Percentiles rank a stretch among this genome's conserved stretches.
phyloP scores from a whole-genome alignment of 257 asterid genomes.

The Ilex asprella region DNA sequence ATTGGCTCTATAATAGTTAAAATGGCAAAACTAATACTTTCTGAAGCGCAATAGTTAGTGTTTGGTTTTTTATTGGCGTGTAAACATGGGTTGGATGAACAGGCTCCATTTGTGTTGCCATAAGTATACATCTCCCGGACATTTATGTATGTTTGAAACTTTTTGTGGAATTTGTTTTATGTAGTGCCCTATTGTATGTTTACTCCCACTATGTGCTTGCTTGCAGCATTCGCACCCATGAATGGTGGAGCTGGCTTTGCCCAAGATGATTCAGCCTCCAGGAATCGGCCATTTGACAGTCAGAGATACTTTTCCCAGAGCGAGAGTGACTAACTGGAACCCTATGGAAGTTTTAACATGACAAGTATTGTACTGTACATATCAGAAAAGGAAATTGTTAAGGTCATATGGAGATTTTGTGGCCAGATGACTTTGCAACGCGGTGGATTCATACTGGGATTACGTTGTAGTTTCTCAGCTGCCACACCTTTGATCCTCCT shows the following conservation, averaged over 20 bases:
- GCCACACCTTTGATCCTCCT: no score
- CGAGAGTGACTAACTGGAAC: conserved; percentile 46
- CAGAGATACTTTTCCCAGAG: conserved; percentile 69
- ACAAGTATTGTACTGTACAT: no score
- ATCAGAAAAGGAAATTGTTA: no score
- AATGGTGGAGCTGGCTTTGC: conserved; percentile 36
- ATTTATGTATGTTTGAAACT: background rate
- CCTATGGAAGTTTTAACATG: no score
- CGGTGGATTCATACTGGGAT: no score
- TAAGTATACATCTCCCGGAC: no score
- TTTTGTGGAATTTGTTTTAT: background rate
- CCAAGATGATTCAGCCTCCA: conserved; percentile 30
- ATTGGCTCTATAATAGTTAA: no score
- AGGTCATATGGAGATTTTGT: no score
- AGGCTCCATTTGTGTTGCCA: background rate
- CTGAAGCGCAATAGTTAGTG: background rate
- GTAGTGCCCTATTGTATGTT: background rate
- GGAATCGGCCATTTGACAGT: conserved; percentile 62
- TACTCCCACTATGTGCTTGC: background rate
- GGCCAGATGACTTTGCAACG: no score
- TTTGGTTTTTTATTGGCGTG: background rate
- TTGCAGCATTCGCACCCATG: conserved; percentile 93
- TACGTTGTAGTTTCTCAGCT: no score
- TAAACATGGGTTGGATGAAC: background rate
- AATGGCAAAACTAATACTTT: background rate